A percentile compares a stretch with the other conserved stretches of the same genome.
Conservation (phyloP, 305 asterid genomes). For the Fraxinus angustifolia region DNA sequence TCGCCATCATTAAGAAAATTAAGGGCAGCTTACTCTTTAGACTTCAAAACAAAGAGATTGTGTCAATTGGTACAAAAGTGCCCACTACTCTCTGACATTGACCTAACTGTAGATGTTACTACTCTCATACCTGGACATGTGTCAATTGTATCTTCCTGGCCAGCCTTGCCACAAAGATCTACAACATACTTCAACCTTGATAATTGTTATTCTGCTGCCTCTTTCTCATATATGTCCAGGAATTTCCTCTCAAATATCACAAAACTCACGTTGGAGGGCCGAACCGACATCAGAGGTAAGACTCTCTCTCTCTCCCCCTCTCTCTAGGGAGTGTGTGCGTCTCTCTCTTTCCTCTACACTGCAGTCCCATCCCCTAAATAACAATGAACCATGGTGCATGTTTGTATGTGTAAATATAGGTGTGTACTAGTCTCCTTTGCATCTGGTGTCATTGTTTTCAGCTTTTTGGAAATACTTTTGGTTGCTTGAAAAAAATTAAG, state of each 20-base stretch:
- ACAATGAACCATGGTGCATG: background rate
- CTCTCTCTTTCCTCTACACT: background rate
- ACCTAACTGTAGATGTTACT: constrained; percentile 64
- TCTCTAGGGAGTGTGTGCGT: background rate
- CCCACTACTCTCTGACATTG: constrained; percentile 54
- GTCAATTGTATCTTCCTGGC: constrained; percentile 46
- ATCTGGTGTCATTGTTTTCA: background rate
- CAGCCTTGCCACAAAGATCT: constrained; percentile 32
- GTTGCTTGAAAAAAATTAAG: background rate
- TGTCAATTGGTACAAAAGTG: constrained; percentile 47
- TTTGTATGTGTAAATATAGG: background rate
- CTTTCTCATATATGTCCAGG: constrained; percentile 27
- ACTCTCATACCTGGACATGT: constrained; percentile 61
- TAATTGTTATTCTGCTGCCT: constrained; percentile 25
- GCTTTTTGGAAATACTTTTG: background rate
- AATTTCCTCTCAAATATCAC: constrained; percentile 43
- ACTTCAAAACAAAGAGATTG: constrained; percentile 44
- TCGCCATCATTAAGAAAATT: constrained; percentile 66
- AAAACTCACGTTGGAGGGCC: constrained; percentile 71
- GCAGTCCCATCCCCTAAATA: background rate
- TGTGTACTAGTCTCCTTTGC: background rate
- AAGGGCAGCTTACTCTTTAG: constrained; percentile 56
- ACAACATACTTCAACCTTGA: constrained; percentile 17
- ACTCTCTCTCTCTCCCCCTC: constrained; percentile 9
- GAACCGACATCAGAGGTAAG: constrained; percentile 67